Base-by-base conservation (phyloP, 768 basidiomycete genomes). In the Asterophora lycoperdoides region DNA sequence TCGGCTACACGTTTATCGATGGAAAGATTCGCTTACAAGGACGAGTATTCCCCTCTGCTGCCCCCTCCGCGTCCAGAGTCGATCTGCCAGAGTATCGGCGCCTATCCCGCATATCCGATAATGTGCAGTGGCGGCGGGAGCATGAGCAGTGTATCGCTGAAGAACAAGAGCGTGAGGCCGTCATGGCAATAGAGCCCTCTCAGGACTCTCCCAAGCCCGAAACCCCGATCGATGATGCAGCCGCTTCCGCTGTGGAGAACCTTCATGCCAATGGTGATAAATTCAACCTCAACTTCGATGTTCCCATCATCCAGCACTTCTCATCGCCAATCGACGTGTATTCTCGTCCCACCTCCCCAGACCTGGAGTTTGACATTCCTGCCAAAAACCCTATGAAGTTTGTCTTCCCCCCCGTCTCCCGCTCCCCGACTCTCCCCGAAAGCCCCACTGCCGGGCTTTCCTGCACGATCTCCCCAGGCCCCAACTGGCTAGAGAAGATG, bases 401-500 rank as follows among this genome's bases (percentile, higher is more conserved):
- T 17, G 32, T 43, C 9, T 43, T 18, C n/a, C 42, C 42, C 1
- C 42, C 42, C 29, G 17, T 41, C 26, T 28, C 46, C 23, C 30
- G 37, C 9, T 14, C 40, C 3, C 40, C 17, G 23, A 4, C 8
- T n/a, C n/a, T 19, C 5, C 19, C 36, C 20, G 34, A 36, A 26
- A 34, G 17, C 17, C 4, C 26, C 2, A 10, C 30, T 9, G n/a
- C 15, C 3, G 44, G 35, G 8, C 35, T 19, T 20, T 32, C 34
- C 9, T 35, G 35, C 10, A 28, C 36, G 26, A 44, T 39, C 35
- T 43, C 42, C 18, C 42, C 42, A 4, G 35, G 36, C 11, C 35
- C 28, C 17, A 20, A 35, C 13, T 49, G 48, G 48, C 23, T 49
- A 7, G 42, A 49, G 18, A 44, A 32, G n/a, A 49, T 49, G 48